phyloP scores from a whole-genome alignment of 768 basidiomycete genomes.

The Leccinum boreale region DNA sequence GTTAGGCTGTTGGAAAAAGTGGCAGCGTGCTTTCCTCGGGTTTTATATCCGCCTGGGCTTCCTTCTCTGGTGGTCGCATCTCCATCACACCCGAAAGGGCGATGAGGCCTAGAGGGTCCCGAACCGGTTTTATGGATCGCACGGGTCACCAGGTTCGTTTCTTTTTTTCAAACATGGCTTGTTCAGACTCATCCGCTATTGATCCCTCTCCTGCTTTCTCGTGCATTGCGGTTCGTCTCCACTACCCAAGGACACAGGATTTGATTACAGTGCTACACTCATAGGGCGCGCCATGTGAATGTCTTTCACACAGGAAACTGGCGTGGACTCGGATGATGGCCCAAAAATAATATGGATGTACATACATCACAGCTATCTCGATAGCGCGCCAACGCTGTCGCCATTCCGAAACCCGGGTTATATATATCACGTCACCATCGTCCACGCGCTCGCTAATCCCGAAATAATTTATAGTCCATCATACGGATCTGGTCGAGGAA shows the following conservation, averaged over 20 bases:
- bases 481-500: constrained; percentile 30
- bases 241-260: constrained; percentile 3
- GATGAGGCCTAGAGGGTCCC: background rate
- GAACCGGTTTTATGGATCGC: background rate
- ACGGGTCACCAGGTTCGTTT: background rate
- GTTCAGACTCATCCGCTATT: background rate
- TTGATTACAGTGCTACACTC: background rate
- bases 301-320: background rate
- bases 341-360: constrained; percentile 7
- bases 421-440: background rate
- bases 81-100: background rate
- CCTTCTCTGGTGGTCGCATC: background rate
- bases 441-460: background rate
- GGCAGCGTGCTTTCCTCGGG: background rate
- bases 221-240: background rate
- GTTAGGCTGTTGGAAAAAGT: background rate
- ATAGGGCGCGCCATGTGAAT: background rate
- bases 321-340: background rate
- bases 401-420: background rate
- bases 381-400: background rate
- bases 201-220: background rate
- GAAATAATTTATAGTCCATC: constrained; percentile 21
- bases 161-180: background rate
- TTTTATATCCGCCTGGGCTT: constrained; percentile 10
- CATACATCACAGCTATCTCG: background rate